Evolutionary conservation across 805 yeast species (phyloP), one percentile per base, ranked within the genome.

Genomic region (Tetrapisispora phaffii): DNA sequence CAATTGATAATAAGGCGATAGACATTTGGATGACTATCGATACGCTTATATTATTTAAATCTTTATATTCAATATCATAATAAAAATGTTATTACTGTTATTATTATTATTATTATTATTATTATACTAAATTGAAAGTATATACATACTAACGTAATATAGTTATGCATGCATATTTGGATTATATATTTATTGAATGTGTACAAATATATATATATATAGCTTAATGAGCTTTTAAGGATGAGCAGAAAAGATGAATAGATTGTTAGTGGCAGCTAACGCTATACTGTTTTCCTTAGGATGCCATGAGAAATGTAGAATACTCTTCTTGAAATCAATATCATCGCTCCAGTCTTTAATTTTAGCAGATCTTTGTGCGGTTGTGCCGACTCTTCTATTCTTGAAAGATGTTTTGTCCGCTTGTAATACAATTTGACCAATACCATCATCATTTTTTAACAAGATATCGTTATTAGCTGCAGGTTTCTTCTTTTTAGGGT

Each of bases 381-480:
- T 55, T 53, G 58, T 54, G 41, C 63, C 64, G 50, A 56, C 53
- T 57, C 63, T 55, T 62, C 66, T 50, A 60, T 63, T 79, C 66
- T 87, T 87, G 72, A 93, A 89, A 29, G 96, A 97, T 38, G 89
- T 80, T 72, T 93, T 93, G 68, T 93, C 97, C n/a, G 97, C 97
- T 67, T 90, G 97, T 60, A 93, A 75, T 21, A 86, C 78, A 51
- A 93, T 82, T 61, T 86, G 90, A 46, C 66, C 65, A 45, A 46
- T 50, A 7, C 48, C 53, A 21, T 47, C 52, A 22, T 49, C 50
- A 34, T 40, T 35, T 33, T 45, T 48, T 35, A 43, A 23, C 16
- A 43, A 17, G 33, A 43, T 37, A 32, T 34, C 44, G 28, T 32
- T 36, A 42, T 49, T 47, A 32, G 42, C 37, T 34, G 41, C 37